Evolutionary conservation across 2,329 filamentous ascomycete genomes (phyloP).

Genomic region (Paecilomyces sp.): DNA sequence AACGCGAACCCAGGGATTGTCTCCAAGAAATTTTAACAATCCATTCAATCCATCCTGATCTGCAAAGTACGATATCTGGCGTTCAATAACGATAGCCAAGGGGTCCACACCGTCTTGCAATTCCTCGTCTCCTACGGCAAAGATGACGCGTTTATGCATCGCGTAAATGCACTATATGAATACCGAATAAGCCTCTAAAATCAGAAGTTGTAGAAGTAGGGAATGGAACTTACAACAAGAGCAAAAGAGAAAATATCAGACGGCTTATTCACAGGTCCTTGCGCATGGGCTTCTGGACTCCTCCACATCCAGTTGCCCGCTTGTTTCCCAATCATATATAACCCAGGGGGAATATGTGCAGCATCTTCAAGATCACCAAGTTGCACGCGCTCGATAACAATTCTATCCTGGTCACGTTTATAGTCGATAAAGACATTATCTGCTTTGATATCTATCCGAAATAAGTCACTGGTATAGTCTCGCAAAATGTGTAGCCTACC

Average conservation of each 20-base stretch:
- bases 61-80: conserved; percentile 43
- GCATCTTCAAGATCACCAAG: conserved; percentile 20
- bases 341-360: conserved; percentile 8
- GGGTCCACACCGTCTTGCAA: conserved; percentile 25
- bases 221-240: conserved; percentile 18
- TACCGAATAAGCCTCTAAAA: conserved; percentile 3
- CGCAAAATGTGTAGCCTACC: conserved; percentile 7
- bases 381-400: conserved; percentile 15
- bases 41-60: conserved; percentile 35
- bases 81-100: conserved; percentile 36
- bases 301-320: conserved; percentile 27
- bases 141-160: conserved; percentile 35
- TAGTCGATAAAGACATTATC: conserved; percentile 29
- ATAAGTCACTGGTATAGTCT: conserved; percentile 1
- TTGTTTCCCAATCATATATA: conserved; percentile 10
- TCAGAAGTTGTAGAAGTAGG: not conserved
- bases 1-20: conserved; percentile 32
- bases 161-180: conserved; percentile 38
- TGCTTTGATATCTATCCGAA: conserved; percentile 23
- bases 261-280: conserved; percentile 16
- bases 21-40: conserved; percentile 36
- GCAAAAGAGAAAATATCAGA: conserved; percentile 32
- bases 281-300: conserved; percentile 26
- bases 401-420: conserved; percentile 9
- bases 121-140: conserved; percentile 30